Evolutionary conservation across 305 asterid species (phyloP), one percentile per base, ranked within the genome.

Genomic region (Fraxinus ornus): DNA sequence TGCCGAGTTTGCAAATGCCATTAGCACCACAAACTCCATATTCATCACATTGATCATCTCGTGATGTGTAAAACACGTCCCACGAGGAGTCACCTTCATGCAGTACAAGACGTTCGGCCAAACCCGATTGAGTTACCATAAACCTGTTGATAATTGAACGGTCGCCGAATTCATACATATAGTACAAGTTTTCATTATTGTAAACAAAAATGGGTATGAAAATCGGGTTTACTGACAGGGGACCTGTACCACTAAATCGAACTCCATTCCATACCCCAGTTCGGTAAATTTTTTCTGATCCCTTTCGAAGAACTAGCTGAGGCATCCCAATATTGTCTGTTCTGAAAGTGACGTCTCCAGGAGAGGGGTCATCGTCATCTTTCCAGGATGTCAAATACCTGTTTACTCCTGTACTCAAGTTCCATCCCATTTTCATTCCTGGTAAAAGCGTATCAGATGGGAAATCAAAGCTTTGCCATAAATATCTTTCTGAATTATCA

Each of bases 251-350:
- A 21, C 86, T 87, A 28, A 79, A 85, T 39, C 84, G 33, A 9
- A 83, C 52, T 21, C 90, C 90, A 81, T 87, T 85, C 90, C 90
- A 87, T 1, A 86, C 82, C 21, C 90, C 90, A 1, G 76, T 62
- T 33, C 89, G 75, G 55, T 17, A 84, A 35, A 8, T 7, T 71
- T 79, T 41, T 15, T 1, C 36, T 22, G 80, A 15, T 0, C 84
- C 88, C 47, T 10, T 82, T 4, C 24, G 70, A 5, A 79, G 7
- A 1, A 64, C 22, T 15, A 62, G 26, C 6, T 82, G 81, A 0
- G 90, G 87, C 49, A 57, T 85, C 21, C 91, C 88, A 36, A 79
- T 5, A 19, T 44, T 60, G 17, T 84, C 87, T 19, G 72, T 33
- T 9, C 17, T 62, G 30, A 73, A 83, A 1, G 80, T 82, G 73